These are phyloP conservation scores for Durio zibethinus DNA, from an alignment of 345 rosid genomes.

Conservation along the genomic window DNA sequence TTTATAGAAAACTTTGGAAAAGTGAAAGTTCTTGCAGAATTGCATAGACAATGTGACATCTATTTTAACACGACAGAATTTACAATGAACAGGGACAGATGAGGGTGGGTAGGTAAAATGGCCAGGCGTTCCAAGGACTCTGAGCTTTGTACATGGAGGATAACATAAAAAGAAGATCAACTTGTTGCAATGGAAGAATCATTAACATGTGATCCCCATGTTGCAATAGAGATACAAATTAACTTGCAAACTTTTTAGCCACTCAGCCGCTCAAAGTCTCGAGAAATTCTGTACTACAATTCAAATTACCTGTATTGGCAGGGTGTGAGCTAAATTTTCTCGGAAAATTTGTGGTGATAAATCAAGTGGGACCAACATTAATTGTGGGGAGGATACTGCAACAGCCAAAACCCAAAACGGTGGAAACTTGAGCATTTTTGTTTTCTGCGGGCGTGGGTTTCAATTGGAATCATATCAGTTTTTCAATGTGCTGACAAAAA, in stretches of 20 bases:
- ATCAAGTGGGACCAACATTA: neutral
- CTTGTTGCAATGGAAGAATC: neutral
- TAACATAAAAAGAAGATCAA: neutral
- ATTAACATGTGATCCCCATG: neutral
- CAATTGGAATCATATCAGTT: neutral
- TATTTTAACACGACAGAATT: neutral
- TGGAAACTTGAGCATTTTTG: neutral
- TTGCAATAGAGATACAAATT: neutral
- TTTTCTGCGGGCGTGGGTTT: neutral
- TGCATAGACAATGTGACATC: neutral
- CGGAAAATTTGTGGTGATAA: neutral
- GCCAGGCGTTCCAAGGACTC: too few relatives aligned
- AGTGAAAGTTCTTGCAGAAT: neutral
- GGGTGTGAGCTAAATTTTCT: neutral
- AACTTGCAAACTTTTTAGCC: neutral
- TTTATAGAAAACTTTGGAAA: neutral
- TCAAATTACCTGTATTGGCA: neutral
- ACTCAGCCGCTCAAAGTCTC: too few relatives aligned
- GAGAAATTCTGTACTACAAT: too few relatives aligned
- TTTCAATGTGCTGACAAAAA: neutral
- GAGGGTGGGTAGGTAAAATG: neutral
- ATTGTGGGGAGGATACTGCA: neutral
- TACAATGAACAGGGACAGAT: neutral
- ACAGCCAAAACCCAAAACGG: neutral
- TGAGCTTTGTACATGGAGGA: neutral